Evolutionary conservation across 768 basidiomycete species (phyloP), one percentile per base, ranked within the genome.

Genomic region (Kwoniella newhampshirensis): DNA sequence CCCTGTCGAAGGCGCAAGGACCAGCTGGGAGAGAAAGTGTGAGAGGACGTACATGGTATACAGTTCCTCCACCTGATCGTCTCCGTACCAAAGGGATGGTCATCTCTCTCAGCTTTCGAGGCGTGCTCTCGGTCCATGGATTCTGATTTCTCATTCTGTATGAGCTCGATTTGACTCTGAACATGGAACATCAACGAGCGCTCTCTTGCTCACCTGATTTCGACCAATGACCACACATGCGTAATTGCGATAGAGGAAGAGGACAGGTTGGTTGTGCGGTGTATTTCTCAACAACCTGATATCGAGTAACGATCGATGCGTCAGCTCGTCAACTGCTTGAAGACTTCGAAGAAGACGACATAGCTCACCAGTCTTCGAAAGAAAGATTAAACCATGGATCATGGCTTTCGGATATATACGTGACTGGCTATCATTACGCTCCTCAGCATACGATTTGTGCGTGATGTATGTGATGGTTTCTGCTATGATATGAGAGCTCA

Each of bases 121-220:
- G 81, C 66, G 94, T 93, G 64, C 92, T 85, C 71, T 99, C 94
- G 73, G 91, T 96, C 94, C 94, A 98, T 15, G 93, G 94, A 65
- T 96, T 97, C 79, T 99, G 42, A 6, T 11, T 0, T 11, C n/a
- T 26, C 4, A 48, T 20, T 11, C 3, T n/a, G 17, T n/a, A n/a
- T n/a, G n/a, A n/a, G n/a, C n/a, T n/a, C n/a, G n/a, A n/a, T n/a
- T n/a, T n/a, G n/a, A n/a, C n/a, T n/a, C n/a, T n/a, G n/a, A n/a
- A n/a, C n/a, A n/a, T n/a, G n/a, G n/a, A n/a, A n/a, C n/a, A n/a
- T 42, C 39, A 53, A 12, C 51, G 3, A 20, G 6, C 44, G 13
- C 44, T 35, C 25, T 7, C 21, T 18, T 32, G 58, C 78, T 25
- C 20, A 81, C 81, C 61, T 82, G 96, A 74, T 97, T 93, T 50